Evolutionary conservation across 208 protist genomes (phyloP).

Genomic region (Leishmania tarentolae): DNA sequence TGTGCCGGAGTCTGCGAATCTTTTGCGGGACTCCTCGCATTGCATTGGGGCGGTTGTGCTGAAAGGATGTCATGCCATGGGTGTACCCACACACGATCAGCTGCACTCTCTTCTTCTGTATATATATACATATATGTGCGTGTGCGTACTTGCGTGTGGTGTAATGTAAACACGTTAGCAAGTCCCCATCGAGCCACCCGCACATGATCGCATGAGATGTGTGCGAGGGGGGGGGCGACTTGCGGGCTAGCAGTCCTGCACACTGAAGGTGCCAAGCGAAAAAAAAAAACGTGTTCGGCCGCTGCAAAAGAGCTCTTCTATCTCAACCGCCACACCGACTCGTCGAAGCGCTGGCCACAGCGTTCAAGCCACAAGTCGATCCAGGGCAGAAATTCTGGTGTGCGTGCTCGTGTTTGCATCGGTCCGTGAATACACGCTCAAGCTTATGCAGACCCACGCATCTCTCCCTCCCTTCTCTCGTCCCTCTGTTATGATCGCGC

Average conservation of each 20-base stretch:
- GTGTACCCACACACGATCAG: too few relatives aligned
- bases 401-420: neutral
- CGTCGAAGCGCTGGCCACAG: neutral
- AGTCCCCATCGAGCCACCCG: too few relatives aligned
- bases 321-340: neutral
- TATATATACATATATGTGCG: neutral
- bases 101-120: neutral
- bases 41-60: neutral
- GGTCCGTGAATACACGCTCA: neutral
- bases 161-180: too few relatives aligned
- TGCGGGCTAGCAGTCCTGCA: neutral
- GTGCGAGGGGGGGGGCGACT: too few relatives aligned
- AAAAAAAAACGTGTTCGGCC: neutral
- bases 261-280: neutral
- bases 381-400: neutral
- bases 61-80: neutral
- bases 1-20: neutral
- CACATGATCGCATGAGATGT: neutral
- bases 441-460: neutral
- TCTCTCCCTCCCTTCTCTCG: neutral
- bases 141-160: neutral
- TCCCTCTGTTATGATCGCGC: neutral
- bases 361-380: neutral
- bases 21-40: neutral
- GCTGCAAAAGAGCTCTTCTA: too few relatives aligned